These are phyloP conservation scores for Trichocladium antarcticum DNA, from an alignment of 495 filamentous ascomycete genomes.

Conservation along the genomic window DNA sequence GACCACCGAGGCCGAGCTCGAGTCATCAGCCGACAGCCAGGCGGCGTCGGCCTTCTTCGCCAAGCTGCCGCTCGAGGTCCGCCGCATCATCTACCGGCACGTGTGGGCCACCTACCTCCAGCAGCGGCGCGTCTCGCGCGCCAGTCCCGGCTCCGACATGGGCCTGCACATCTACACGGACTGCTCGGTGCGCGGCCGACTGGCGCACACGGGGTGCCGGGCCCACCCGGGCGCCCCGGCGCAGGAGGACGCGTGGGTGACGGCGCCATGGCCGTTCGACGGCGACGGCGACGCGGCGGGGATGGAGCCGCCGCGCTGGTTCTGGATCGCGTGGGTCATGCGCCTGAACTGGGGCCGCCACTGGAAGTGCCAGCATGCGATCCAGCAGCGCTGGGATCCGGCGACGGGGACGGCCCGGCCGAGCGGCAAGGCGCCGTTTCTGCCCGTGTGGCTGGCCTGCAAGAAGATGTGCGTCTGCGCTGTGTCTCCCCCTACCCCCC, in stretches of 20 bases:
- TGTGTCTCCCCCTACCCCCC: no score
- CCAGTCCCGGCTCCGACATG: slow-evolving; percentile 3
- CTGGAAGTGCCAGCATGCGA: slow-evolving; percentile 16
- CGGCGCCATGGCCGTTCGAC: slow-evolving; percentile 9
- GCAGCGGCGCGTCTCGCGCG: neutral
- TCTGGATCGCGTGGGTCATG: slow-evolving; percentile 11
- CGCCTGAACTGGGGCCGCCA: slow-evolving; percentile 19
- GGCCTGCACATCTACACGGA: slow-evolving; percentile 20
- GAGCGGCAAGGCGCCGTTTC: slow-evolving; percentile 11
- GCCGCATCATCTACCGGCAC: slow-evolving; percentile 16
- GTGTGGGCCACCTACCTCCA: slow-evolving; percentile 16
- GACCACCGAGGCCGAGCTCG: slow-evolving; percentile 6
- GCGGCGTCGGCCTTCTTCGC: slow-evolving; percentile 10
- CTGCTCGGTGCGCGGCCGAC: neutral
- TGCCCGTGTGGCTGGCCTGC: slow-evolving; percentile 19
- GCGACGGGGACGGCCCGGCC: neutral
- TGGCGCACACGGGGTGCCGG: slow-evolving; percentile 4
- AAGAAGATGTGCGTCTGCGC: slow-evolving; percentile 19
- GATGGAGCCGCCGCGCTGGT: slow-evolving; percentile 6
- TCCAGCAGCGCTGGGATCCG: slow-evolving; percentile 13
- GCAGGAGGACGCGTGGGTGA: slow-evolving; percentile 1
- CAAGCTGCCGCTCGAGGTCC: slow-evolving; percentile 19
- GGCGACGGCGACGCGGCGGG: neutral
- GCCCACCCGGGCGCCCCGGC: neutral
- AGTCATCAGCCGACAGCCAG: slow-evolving; percentile 6